Evolutionary conservation across 805 yeast species (phyloP).

Genomic region (Myxozyma vanderwaltii): DNA sequence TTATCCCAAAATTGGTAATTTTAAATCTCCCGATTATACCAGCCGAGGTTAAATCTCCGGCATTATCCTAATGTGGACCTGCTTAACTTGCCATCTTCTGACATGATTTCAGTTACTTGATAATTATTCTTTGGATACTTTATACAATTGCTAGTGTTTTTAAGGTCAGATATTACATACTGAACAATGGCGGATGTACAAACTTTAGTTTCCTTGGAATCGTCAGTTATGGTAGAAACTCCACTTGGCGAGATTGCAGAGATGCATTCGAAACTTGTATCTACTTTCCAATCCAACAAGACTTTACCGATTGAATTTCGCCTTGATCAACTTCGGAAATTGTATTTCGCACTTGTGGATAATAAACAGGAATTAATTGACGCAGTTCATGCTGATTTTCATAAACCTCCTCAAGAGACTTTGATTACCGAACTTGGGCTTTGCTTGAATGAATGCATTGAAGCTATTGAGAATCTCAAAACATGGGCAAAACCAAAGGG

Average conservation of each 20-base stretch:
- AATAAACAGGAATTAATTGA: conserved; percentile 55
- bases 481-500: conserved; percentile 58
- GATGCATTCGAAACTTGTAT: conserved; percentile 49
- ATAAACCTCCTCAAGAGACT: conserved; percentile 66
- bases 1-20: too few relatives aligned
- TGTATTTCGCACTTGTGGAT: conserved; percentile 66
- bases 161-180: neutral
- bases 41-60: too few relatives aligned
- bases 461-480: conserved; percentile 60
- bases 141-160: too few relatives aligned
- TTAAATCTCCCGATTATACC: too few relatives aligned
- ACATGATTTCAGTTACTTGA: too few relatives aligned
- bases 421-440: conserved; percentile 57
- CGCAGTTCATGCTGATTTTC: conserved; percentile 68
- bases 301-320: conserved; percentile 58
- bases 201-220: neutral
- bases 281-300: conserved; percentile 50
- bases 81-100: too few relatives aligned
- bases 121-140: too few relatives aligned
- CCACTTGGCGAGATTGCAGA: conserved; percentile 52
- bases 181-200: neutral
- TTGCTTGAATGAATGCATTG: conserved; percentile 56
- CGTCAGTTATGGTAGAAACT: conserved; percentile 3
- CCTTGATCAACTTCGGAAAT: conserved; percentile 62
- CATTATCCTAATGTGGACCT: too few relatives aligned